Evolutionary conservation across 768 basidiomycete genomes (phyloP).

Genomic region (Auriscalpium orientale): DNA sequence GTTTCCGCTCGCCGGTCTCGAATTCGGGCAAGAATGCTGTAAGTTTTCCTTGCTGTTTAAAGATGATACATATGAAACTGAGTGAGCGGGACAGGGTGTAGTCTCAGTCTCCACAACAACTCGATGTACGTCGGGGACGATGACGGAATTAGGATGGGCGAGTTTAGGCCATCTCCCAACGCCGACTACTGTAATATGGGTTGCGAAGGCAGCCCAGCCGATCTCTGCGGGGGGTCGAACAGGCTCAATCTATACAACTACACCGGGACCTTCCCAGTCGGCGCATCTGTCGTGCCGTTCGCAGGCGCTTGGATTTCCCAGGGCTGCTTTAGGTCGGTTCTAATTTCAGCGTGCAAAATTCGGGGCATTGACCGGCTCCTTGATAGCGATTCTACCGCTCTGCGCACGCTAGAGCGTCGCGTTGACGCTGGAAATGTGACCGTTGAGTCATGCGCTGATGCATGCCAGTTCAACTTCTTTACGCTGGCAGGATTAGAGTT

Average conservation of each 20-base stretch:
- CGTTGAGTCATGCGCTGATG: not conserved
- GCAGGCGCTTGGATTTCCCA: not conserved
- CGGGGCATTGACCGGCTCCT: not conserved
- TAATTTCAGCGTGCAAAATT: not conserved
- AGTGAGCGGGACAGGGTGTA: not conserved
- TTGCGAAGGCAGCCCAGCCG: constrained; percentile 1
- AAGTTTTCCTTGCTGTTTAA: not conserved
- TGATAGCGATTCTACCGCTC: not conserved
- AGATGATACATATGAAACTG: not conserved
- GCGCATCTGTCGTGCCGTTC: not conserved
- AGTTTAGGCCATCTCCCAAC: not conserved
- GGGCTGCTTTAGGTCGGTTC: not conserved
- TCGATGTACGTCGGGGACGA: not conserved
- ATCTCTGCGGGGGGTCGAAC: not conserved
- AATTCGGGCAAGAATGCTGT: constrained; percentile 3
- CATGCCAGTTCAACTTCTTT: not conserved
- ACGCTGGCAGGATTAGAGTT: not conserved
- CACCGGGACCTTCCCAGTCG: not conserved
- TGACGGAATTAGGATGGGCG: not conserved
- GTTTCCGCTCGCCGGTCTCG: constrained; percentile 1
- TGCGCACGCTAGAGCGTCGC: not conserved
- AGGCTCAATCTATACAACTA: not conserved
- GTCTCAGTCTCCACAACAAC: not conserved
- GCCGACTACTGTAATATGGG: not conserved
- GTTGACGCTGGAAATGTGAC: not conserved